Evolutionary conservation across 345 rosid species (phyloP).

Genomic region (Lepidium sativum): DNA sequence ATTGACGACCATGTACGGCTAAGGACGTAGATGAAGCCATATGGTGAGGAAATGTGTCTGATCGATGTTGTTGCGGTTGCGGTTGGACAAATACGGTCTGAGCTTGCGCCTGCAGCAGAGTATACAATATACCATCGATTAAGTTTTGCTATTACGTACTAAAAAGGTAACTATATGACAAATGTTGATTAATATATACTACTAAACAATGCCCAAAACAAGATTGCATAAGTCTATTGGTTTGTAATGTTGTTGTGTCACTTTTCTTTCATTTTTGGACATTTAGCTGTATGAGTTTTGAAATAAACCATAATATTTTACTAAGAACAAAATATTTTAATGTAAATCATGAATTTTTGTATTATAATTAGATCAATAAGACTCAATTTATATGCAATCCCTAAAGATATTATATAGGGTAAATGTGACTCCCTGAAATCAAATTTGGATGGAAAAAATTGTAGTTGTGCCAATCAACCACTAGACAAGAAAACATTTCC

Average conservation of each 20-base stretch:
- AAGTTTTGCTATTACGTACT: neutral
- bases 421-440: too few relatives aligned
- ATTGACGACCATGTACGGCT: slow-evolving; percentile 32
- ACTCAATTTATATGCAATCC: too few relatives aligned
- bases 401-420: too few relatives aligned
- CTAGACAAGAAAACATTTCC: too few relatives aligned
- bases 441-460: too few relatives aligned
- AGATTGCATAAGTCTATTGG: neutral
- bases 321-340: neutral
- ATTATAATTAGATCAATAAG: too few relatives aligned
- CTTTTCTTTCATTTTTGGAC: neutral
- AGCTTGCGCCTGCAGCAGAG: slow-evolving; percentile 3
- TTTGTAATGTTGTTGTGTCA: neutral
- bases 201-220: neutral
- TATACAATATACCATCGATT: neutral
- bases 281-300: neutral
- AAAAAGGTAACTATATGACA: neutral
- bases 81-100: slow-evolving; percentile 11
- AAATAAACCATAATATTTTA: neutral
- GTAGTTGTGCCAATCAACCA: too few relatives aligned
- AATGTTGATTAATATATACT: neutral
- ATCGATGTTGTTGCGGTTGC: slow-evolving; percentile 16
- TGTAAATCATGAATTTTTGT: neutral
- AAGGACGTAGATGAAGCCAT: slow-evolving; percentile 38
- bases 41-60: slow-evolving; percentile 10